Evolutionary conservation across 345 rosid species (phyloP), one percentile per base, ranked within the genome.

Genomic region (Psidium friedrichsthalianum): DNA sequence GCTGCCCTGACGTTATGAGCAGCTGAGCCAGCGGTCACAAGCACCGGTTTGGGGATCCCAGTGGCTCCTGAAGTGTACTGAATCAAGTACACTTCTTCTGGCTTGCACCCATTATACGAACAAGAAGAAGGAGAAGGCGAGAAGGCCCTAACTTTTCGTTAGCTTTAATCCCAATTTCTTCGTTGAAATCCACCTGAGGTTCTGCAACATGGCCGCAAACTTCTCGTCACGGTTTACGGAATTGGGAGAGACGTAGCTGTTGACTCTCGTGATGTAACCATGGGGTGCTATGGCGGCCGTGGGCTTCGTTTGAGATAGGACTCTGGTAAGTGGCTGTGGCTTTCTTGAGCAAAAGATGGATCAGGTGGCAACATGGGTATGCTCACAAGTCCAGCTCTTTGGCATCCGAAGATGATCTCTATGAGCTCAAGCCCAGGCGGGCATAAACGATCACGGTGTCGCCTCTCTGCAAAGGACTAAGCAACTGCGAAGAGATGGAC

Each of bases 51-150:
- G 2, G 94, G 94, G 55, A 93, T 90, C 86, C 93, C 94, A 6
- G 95, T 94, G 21, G 96, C 90, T 57, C 95, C 95, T 55, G 94
- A 94, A 84, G 94, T 93, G 94, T 94, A 93, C 47, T 93, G 96
- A 82, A 93, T 91, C 89, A 94, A 86, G 81, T 90, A 93, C 55
- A 89, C 84, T 51, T 93, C 94, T 55, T 91, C 87, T 4, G 90
- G 87, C 56, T 64, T 84, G 88, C 93, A 88, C 18, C 96, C 94
- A 29, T 84, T 85, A 53, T 91, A 91, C 1, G 5, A 5, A 15
- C 18, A 40, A 14, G 81, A 64, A 22, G 54, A 11, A 56, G 47
- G 22, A 76, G 29, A 53, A 15, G 3, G 52, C 80, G 14, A 56
- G 9, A 57, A 86, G 83, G 53, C 82, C 5, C 5, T 44, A 25